Evolutionary conservation across 306 rosid genomes (phyloP), one percentile per base, ranked within the genome.

Genomic region (Notholithocarpus densiflorus): DNA sequence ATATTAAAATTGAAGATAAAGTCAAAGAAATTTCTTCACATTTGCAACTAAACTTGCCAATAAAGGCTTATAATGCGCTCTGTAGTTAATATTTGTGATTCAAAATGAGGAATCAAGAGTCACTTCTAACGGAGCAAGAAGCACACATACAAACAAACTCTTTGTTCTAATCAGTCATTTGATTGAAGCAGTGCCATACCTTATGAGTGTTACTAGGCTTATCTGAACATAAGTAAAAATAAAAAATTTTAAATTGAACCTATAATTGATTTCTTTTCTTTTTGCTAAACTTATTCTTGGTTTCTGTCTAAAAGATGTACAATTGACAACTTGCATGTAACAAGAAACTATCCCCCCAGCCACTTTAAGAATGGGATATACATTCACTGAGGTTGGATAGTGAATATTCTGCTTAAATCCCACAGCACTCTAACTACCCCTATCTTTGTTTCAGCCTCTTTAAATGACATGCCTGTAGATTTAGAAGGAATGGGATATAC

Each of bases 361-460:
- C 40, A 29, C 53, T 64, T 4, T 17, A 17, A 75, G 74, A 65
- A 52, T 79, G 4, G 53, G 53, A 57, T 19, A 29, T 29, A 21
- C 85, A 48, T 51, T 85, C 81, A 59, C 51, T 85, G 69, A 21
- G 90, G 79, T 75, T 78, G 82, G 82, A 83, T 43, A 5, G 40
- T 68, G 56, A 76, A 82, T 45, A 85, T 60, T 89, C 83, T 88
- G 78, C 72, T 88, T 6, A 84, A 78, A 89, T 86, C 93, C 98
- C 98, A 94, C 68, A 92, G 70, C 72, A 92, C 94, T 87, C 96
- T 83, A 92, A 89, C 88, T 52, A 89, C 86, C 69, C 97, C 97
- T 0, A 89, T 80, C 87, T 86, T 90, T 26, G 74, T 68, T 82
- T 88, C 92, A 75, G 97, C 92, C 72, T 94, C 98, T 20, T 87